Evolutionary conservation across 2,329 filamentous ascomycete genomes (phyloP), one percentile per base, ranked within the genome.

Genomic region (Blastomyces gilchristii): DNA sequence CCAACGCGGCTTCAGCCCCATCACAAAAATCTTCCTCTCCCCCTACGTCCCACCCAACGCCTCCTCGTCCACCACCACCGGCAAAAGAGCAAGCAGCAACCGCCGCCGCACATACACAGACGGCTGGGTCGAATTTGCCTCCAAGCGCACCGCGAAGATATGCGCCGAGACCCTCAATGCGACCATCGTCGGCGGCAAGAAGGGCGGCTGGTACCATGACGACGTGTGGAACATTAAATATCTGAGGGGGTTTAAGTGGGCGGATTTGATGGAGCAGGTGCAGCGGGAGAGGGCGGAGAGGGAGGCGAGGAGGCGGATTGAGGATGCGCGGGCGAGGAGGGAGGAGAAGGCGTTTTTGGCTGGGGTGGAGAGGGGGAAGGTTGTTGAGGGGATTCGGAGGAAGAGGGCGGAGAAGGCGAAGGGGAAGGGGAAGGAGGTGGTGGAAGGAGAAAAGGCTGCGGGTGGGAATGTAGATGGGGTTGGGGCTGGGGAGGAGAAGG

Each of bases 181-280:
- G 37, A 70, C 70, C 3, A 75, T 73, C 8, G 71, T 80, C 8
- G 77, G 77, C 18, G 77, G 77, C 3, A 70, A 71, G 41, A 79
- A 80, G 68, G 75, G 76, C 2, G 74, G 77, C 5, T 79, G 72
- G 69, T 80, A 80, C 62, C 74, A 76, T 59, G 78, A 79, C 66
- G 78, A 79, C 67, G 68, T 79, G 37, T 77, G 72, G 73, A 79
- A 78, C 65, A 78, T 80, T 71, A 78, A 77, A 62, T 80, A 80
- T 63, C 68, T 80, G 57, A 67, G 67, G 12, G 75, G 76, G 2
- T 77, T 78, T 63, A 72, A 71, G 61, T 79, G 78, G 78, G 70
- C 69, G 25, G 76, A 79, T 69, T 65, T 80, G 64, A 78, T 78
- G 73, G 77, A 79, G 61, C 75, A 76, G 57, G 72, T 79, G 22